A percentile compares a stretch with the other conserved stretches of the same genome.
Evolutionary conservation across 2,329 filamentous ascomycete genomes (phyloP).

Genomic region (Immersiporthe knoxdaviesiana): DNA sequence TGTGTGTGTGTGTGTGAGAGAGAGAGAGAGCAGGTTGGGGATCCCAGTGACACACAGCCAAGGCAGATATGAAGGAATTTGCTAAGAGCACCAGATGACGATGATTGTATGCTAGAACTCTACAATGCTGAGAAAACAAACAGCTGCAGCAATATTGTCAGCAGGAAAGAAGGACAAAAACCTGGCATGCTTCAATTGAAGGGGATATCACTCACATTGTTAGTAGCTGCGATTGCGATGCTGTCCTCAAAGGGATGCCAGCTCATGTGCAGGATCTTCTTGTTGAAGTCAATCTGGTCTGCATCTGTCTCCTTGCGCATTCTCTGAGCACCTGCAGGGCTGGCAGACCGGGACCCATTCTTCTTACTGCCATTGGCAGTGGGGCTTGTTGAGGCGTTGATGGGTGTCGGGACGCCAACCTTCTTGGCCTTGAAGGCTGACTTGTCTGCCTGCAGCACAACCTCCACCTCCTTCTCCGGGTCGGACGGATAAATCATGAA

Average conservation of each 20-base stretch:
- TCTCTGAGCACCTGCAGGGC: conserved; percentile 77
- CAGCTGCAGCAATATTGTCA: conserved; percentile 36
- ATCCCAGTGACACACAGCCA: conserved; percentile 6
- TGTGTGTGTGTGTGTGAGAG: too few species aligned
- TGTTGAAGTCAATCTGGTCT: conserved; percentile 99
- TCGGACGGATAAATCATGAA: conserved; percentile 99
- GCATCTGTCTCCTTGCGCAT: conserved; percentile 99
- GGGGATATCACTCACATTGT: conserved; percentile 77
- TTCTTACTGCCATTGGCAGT: conserved; percentile 81
- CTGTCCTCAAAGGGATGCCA: conserved; percentile 99
- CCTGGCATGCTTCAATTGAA: background rate
- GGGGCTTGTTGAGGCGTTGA: conserved; percentile 80
- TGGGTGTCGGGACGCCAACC: conserved; percentile 95
- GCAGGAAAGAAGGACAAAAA: conserved; percentile 20
- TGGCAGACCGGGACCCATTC: conserved; percentile 82
- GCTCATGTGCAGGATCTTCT: conserved; percentile 99
- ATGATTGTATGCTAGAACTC: conserved; percentile 25
- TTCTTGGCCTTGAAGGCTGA: conserved; percentile 99
- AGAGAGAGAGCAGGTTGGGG: conserved; percentile 15
- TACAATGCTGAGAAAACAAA: conserved; percentile 42
- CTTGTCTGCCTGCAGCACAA: conserved; percentile 97
- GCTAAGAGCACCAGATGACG: conserved; percentile 17
- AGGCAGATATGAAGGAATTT: conserved; percentile 15
- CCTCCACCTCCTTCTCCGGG: conserved; percentile 93
- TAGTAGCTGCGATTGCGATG: conserved; percentile 98